Evolutionary conservation across 768 basidiomycete species (phyloP).

Genomic region (Cubamyces sp.): DNA sequence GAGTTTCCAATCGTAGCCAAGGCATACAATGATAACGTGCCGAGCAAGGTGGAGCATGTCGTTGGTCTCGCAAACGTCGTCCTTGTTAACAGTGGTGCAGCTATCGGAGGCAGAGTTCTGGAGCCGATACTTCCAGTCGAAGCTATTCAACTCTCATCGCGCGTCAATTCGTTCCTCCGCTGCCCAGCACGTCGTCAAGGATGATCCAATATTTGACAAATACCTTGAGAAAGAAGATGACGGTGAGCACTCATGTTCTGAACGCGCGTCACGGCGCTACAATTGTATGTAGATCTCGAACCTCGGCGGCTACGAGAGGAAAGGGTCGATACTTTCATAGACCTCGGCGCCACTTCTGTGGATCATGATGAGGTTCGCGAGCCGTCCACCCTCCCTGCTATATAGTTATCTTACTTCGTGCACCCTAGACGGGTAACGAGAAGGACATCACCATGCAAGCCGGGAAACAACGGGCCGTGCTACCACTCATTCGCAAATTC

Average conservation of each 20-base stretch:
- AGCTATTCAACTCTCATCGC: conserved; percentile 92
- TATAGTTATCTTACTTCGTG: background rate
- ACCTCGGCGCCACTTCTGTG: conserved; percentile 85
- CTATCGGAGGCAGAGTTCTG: conserved; percentile 92
- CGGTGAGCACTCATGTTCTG: conserved; percentile 50
- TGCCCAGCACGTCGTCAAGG: conserved; percentile 81
- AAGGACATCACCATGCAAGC: conserved; percentile 96
- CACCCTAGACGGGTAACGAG: conserved; percentile 77
- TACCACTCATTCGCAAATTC: conserved; percentile 95
- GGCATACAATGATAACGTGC: conserved; percentile 93
- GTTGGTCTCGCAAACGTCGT: conserved; percentile 5
- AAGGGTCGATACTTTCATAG: conserved; percentile 76
- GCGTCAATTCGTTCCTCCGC: conserved; percentile 90
- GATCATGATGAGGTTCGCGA: conserved; percentile 82
- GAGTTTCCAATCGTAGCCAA: conserved; percentile 95
- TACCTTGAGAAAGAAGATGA: conserved; percentile 97
- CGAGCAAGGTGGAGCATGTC: conserved; percentile 61
- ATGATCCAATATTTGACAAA: conserved; percentile 92
- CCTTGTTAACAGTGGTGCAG: conserved; percentile 44
- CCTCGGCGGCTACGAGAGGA: conserved; percentile 72
- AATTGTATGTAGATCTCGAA: conserved; percentile 62
- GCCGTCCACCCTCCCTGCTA: background rate
- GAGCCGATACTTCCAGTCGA: conserved; percentile 96
- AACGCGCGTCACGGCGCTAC: background rate
- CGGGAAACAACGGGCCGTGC: conserved; percentile 81